Evolutionary conservation across 805 yeast genomes (phyloP), one percentile per base, ranked within the genome.

Genomic region (Aciculoconidium aculeatum): DNA sequence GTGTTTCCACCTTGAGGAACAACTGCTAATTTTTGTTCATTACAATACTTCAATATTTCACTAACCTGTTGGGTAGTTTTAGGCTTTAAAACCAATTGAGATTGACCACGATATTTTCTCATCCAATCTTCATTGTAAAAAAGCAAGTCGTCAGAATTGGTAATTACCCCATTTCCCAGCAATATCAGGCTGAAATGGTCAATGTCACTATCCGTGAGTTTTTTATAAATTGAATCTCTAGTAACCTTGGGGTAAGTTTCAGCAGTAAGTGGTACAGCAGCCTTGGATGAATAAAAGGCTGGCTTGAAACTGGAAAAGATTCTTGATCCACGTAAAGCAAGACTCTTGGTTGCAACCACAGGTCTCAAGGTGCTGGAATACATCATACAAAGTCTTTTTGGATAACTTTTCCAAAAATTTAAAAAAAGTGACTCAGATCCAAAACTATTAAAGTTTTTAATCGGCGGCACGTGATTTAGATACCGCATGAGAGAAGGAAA

Each of bases 1-100:
- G 96, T 90, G 58, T 90, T 88, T 44, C 97, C 97, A 51, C 96
- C 96, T 60, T 90, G 96, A 10, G 97, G 96, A 7, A 86, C 95
- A 27, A 88, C 76, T 0, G 96, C 95, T 16, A 88, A 57, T 36
- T 70, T 73, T 27, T 76, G 58, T 17, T 78, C 83, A 49, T 82
- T 81, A 64, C 95, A 85, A 58, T 86, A 80, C 52, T 75, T 76
- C 49, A 90, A 50, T 38, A 90, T 84, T 44, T 75, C 49, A 2
- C 88, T 68, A 11, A 90, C 79, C 54, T 88, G 88, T 38, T 80
- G 76, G 2, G 85, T 75, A 9, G 82, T 71, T 45, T 77, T 80
- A 20, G 97, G 97, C 54, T 80, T 84, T 41, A 88, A 65, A 1
- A 86, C 87, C 16, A 90, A 51, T 45, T 72, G 65, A 0, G 95